Base-by-base conservation (phyloP, 345 rosid species). In the Eucalyptus pauciflora region DNA sequence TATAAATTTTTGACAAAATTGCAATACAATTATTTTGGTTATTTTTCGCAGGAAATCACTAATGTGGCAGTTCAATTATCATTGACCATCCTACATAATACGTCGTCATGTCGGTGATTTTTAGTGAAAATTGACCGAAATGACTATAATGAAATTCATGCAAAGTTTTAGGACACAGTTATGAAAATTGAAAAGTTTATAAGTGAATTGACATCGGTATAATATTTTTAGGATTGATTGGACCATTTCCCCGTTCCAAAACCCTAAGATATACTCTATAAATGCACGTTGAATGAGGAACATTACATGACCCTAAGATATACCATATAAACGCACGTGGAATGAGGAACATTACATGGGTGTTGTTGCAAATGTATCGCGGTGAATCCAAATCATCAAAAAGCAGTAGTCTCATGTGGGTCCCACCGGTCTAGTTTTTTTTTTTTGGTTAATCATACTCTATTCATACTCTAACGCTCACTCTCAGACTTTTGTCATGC, bases 31-130 rank as follows among this genome's bases (percentile, higher is more conserved):
- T 13, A 10, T 37, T 76, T 10, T 6, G 20, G 27, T 2, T 12
- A 37, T 20, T 37, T 20, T 76, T 76, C 6, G 2, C 7, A 1
- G 4, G 3, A 76, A 76, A 33, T 37, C 8, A 20, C 46, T 37
- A 2, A 37, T 12, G 6, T 37, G 4, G 4, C 10, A 24, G 4
- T 56, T 56, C 60, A 54, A 54, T 54, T 54, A 52, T 17, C 9
- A 8, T 52, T 2, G 22, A 22, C 56, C 4, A 52, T 52, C 7
- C 22, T 22, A 69, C 10, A 71, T 71, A 12, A 7, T 7, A 18
- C 3, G 9, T 7, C 2, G 1, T 3, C 1, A 10, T 6, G 46
- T 9, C 8, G 18, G 2, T 3, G 1, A 37, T 71, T 37, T 12
- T 37, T 12, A 3, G 4, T 4, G 0, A 10, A 71, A 71, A 71